These are phyloP conservation scores for Tephrocybe sp. DNA, from an alignment of 768 basidiomycete species.

Conservation along the genomic window DNA sequence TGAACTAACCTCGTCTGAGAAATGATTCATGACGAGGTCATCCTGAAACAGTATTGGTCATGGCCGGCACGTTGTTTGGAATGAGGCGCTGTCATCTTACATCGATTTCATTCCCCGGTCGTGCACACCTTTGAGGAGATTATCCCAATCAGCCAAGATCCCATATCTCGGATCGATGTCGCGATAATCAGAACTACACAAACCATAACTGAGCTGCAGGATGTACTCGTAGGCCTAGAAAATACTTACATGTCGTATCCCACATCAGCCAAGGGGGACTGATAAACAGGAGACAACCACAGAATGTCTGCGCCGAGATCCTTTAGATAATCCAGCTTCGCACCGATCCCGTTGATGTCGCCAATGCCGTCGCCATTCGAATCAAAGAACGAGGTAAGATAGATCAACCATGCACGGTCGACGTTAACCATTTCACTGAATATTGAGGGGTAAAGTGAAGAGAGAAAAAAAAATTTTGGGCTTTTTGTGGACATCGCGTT, in stretches of 20 bases:
- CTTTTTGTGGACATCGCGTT: neutral
- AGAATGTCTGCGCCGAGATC: constrained; percentile 66
- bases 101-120: constrained; percentile 70
- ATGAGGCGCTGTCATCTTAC: no score
- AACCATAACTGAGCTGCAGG: neutral
- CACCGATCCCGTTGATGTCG: constrained; percentile 64
- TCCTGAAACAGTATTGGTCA: no score
- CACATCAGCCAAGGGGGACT: constrained; percentile 69
- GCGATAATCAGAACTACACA: constrained; percentile 58
- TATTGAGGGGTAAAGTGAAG: neutral
- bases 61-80: no score
- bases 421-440: neutral
- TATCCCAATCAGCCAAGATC: constrained; percentile 60
- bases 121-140: constrained; percentile 52
- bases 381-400: constrained; percentile 69
- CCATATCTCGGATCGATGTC: constrained; percentile 67
- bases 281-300: constrained; percentile 75
- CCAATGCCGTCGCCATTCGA: constrained; percentile 72
- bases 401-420: constrained; percentile 55
- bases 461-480: neutral
- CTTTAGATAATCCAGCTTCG: constrained; percentile 68
- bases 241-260: constrained; percentile 64
- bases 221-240: neutral
- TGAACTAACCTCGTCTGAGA: constrained; percentile 57
- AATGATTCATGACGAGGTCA: constrained; percentile 79